phyloP scores from a whole-genome alignment of 2,329 filamentous ascomycete genomes.

The Pseudodiploospora longispora region DNA sequence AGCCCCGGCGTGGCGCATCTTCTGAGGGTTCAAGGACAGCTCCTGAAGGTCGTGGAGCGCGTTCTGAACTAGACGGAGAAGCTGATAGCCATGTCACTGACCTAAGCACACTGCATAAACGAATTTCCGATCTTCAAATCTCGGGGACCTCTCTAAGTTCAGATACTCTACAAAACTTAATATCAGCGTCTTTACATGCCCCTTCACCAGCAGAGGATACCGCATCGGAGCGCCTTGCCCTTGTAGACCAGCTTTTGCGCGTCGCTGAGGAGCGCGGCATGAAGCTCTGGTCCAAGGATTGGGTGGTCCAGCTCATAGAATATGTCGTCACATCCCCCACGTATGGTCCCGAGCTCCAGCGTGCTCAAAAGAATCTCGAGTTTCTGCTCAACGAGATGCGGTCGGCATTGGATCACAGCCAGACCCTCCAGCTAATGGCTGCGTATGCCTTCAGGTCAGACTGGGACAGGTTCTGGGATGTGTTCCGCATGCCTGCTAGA shows the following conservation, averaged over 20 bases:
- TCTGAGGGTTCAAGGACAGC: not conserved
- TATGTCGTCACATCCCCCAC: constrained; percentile 25
- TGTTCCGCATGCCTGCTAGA: constrained; percentile 48
- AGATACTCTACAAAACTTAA: constrained; percentile 27
- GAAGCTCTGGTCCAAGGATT: constrained; percentile 32
- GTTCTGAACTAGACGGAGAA: constrained; percentile 3
- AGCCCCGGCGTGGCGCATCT: not conserved
- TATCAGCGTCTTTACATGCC: constrained; percentile 29
- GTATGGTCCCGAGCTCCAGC: constrained; percentile 24
- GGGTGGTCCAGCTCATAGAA: constrained; percentile 42
- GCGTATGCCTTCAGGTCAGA: constrained; percentile 38
- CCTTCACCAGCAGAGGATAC: constrained; percentile 12
- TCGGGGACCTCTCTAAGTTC: constrained; percentile 27
- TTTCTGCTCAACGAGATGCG: constrained; percentile 31
- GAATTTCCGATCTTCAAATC: constrained; percentile 31
- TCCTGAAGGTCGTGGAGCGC: not conserved
- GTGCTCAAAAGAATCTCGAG: constrained; percentile 37
- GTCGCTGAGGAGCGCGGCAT: constrained; percentile 39
- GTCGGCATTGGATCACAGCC: constrained; percentile 30
- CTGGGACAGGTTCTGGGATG: constrained; percentile 52
- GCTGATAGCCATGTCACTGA: constrained; percentile 2
- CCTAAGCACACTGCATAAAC: constrained; percentile 16
- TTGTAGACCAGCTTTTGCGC: constrained; percentile 36
- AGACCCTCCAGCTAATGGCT: constrained; percentile 34
- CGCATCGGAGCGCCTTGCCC: constrained; percentile 22